A percentile compares a stretch with the other conserved stretches of the same genome.
phyloP scores from a whole-genome alignment of 176 grass and related monocot species.

The Pontederia crassipes region DNA sequence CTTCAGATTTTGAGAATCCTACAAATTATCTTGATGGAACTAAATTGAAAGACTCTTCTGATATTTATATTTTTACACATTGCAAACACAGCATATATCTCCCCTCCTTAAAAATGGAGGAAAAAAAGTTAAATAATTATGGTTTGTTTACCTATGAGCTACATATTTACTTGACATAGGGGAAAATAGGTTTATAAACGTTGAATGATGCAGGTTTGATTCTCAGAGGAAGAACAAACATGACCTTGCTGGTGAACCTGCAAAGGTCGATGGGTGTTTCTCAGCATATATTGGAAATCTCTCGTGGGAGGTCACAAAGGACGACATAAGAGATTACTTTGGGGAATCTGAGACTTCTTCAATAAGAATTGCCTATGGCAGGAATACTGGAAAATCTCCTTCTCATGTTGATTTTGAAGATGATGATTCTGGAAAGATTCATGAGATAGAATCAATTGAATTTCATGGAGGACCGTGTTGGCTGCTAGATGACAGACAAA shows the following conservation, averaged over 20 bases:
- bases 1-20: conserved; percentile 36
- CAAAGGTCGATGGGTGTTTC: conserved; percentile 68
- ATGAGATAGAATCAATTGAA: conserved; percentile 63
- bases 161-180: conserved; percentile 4
- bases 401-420: conserved; percentile 83
- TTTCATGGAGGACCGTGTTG: conserved; percentile 28
- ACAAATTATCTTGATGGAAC: conserved; percentile 56
- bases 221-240: conserved; percentile 56
- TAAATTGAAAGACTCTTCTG: conserved; percentile 43
- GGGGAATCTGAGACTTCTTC: conserved; percentile 49
- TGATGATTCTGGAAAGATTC: conserved; percentile 64
- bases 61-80: neutral
- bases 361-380: conserved; percentile 60
- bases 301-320: conserved; percentile 61
- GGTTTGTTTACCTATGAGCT: neutral
- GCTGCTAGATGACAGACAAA: no score
- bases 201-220: conserved; percentile 57
- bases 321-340: conserved; percentile 52
- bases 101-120: neutral
- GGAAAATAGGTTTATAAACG: conserved; percentile 50
- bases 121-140: neutral
- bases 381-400: conserved; percentile 41
- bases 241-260: conserved; percentile 45
- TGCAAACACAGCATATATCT: neutral
- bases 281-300: conserved; percentile 77